These are phyloP conservation scores for Bryopsis sp. DNA, from an alignment of 139 green algal genomes.

Conservation along the genomic window DNA sequence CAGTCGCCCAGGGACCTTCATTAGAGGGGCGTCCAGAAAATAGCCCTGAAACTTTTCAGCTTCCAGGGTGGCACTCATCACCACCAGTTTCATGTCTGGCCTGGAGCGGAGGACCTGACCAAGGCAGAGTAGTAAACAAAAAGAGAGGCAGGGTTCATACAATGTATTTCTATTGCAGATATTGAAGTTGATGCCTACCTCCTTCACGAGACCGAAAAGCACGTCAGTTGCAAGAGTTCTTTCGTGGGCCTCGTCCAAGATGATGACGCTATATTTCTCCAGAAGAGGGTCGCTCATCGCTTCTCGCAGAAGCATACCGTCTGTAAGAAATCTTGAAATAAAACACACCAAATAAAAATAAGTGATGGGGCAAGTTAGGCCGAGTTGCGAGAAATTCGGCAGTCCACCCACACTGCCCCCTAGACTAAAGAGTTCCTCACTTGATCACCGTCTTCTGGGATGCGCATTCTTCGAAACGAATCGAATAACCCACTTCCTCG, in stretches of 20 bases:
- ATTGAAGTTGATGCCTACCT: conserved; percentile 24
- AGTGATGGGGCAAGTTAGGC: no score
- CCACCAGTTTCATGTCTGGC: conserved; percentile 91
- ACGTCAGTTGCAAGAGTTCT: conserved; percentile 96
- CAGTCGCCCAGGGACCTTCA: conserved; percentile 94
- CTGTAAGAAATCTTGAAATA: conserved; percentile 70
- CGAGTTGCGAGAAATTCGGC: no score
- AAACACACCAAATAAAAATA: no score
- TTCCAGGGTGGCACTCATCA: conserved; percentile 99
- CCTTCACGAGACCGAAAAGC: conserved; percentile 97
- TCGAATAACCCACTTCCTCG: conserved; percentile 90
- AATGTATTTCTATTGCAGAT: background rate
- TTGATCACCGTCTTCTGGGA: conserved; percentile 88
- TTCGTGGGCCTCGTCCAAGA: conserved; percentile 99
- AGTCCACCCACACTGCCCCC: no score
- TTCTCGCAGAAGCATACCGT: conserved; percentile 95
- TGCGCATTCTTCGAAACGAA: conserved; percentile 97
- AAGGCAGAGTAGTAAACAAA: background rate
- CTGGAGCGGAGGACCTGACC: conserved; percentile 72
- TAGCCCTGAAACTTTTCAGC: conserved; percentile 99
- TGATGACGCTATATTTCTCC: conserved; percentile 76
- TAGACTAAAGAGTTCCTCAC: no score
- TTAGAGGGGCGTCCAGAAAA: conserved; percentile 89
- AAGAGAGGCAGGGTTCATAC: background rate
- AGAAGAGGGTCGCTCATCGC: conserved; percentile 84